phyloP scores from a whole-genome alignment of 768 basidiomycete genomes.

The Kwoniella sp. region DNA sequence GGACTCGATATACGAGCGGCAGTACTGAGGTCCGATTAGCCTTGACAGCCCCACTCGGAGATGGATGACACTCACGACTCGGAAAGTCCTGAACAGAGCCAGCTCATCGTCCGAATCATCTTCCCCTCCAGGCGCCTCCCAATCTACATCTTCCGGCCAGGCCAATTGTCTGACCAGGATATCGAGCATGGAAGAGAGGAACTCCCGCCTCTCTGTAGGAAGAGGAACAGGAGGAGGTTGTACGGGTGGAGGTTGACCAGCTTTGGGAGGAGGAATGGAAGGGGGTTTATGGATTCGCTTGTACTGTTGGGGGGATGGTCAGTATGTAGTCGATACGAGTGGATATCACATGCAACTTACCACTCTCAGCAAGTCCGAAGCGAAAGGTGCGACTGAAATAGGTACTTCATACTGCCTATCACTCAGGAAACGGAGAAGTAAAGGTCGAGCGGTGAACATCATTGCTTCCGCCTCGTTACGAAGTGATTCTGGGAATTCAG shows the following conservation, averaged over 20 bases:
- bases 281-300: constrained; percentile 63
- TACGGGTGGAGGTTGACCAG: constrained; percentile 30
- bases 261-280: constrained; percentile 48
- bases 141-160: constrained; percentile 66
- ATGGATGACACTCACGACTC: constrained; percentile 65
- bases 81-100: constrained; percentile 76
- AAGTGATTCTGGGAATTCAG: constrained; percentile 62
- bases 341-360: constrained; percentile 61
- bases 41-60: neutral
- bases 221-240: constrained; percentile 60
- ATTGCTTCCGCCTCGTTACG: constrained; percentile 67
- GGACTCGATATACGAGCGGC: constrained; percentile 65
- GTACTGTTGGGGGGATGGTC: constrained; percentile 63
- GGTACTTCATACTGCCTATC: constrained; percentile 89
- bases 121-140: constrained; percentile 62
- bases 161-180: constrained; percentile 84
- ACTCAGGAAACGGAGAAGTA: constrained; percentile 83
- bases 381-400: constrained; percentile 77
- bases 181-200: constrained; percentile 74
- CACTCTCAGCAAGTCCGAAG: constrained; percentile 70
- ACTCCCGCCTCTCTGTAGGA: constrained; percentile 66
- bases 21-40: constrained; percentile 22
- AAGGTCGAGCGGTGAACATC: constrained; percentile 70
- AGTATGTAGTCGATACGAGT: neutral
- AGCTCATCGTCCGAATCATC: constrained; percentile 82